phyloP scores from a whole-genome alignment of 176 grass and related monocot genomes.

The Aegilops sharonensis region DNA sequence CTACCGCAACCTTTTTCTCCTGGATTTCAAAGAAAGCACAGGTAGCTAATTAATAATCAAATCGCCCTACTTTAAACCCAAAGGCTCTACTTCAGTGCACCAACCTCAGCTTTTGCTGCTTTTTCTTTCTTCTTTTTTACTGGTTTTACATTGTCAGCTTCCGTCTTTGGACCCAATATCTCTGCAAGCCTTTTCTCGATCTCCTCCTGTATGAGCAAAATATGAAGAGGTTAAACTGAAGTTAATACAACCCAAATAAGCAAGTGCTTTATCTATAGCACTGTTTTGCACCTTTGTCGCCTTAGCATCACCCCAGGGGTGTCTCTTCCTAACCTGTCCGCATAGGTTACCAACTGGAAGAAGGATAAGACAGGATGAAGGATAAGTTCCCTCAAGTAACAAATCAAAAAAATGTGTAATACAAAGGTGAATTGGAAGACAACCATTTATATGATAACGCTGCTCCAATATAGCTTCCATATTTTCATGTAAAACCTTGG shows the following conservation, averaged over 20 bases:
- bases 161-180: constrained; percentile 88
- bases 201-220: constrained; percentile 58
- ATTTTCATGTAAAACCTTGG: constrained; percentile 62
- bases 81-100: background rate
- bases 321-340: constrained; percentile 81
- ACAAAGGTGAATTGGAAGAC: constrained; percentile 3
- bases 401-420: constrained; percentile 5
- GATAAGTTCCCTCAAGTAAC: constrained; percentile 5
- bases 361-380: constrained; percentile 10
- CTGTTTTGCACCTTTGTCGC: constrained; percentile 55
- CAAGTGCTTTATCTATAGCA: background rate
- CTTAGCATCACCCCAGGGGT: constrained; percentile 97
- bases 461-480: constrained; percentile 92
- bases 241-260: background rate
- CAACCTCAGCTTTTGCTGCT: constrained; percentile 77
- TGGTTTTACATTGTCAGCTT: constrained; percentile 87
- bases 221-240: background rate
- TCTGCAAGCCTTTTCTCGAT: constrained; percentile 76
- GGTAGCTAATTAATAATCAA: background rate
- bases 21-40: constrained; percentile 36
- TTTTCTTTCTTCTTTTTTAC: constrained; percentile 96
- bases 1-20: constrained; percentile 60
- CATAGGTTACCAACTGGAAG: constrained; percentile 79
- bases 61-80: constrained; percentile 3
- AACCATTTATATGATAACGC: constrained; percentile 89